Evolutionary conservation across 495 filamentous ascomycete species (phyloP).

Genomic region (Lasiosphaeris hirsuta): DNA sequence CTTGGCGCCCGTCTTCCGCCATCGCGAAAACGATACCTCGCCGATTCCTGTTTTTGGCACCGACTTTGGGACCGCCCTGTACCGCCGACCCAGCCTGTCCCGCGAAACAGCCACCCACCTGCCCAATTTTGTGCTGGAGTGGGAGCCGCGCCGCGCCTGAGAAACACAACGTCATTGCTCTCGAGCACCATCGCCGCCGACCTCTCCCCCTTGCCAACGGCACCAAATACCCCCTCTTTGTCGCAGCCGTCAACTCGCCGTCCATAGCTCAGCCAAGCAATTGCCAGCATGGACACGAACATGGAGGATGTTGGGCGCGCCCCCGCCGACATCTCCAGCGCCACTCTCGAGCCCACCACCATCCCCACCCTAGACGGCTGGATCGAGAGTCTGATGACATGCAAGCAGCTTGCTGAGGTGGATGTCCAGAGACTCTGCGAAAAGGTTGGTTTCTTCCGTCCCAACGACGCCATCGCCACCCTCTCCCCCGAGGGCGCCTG

Average conservation of each 20-base stretch:
- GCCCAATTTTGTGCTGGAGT: slow-evolving; percentile 20
- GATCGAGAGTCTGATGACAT: slow-evolving; percentile 98
- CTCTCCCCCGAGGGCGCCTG: not conserved
- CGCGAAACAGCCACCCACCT: slow-evolving; percentile 11
- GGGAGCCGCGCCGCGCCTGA: slow-evolving; percentile 20
- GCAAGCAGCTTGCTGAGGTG: slow-evolving; percentile 92
- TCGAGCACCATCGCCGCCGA: slow-evolving; percentile 11
- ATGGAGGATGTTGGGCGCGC: slow-evolving; percentile 94
- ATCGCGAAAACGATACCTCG: slow-evolving; percentile 2
- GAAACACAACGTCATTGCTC: slow-evolving; percentile 23
- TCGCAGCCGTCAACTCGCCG: not conserved
- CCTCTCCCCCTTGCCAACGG: slow-evolving; percentile 6
- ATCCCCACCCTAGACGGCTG: slow-evolving; percentile 94
- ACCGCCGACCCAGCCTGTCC: slow-evolving; percentile 2
- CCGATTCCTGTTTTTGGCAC: not conserved
- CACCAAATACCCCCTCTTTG: not conserved
- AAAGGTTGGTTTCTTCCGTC: slow-evolving; percentile 61
- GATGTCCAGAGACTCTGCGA: slow-evolving; percentile 97
- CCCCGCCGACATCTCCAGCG: slow-evolving; percentile 75
- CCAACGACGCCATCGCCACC: not conserved
- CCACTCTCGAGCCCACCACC: slow-evolving; percentile 74
- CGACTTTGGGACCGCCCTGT: not conserved
- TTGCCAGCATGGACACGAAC: slow-evolving; percentile 81
- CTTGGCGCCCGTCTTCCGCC: not conserved
- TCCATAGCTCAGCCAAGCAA: slow-evolving; percentile 7